These are phyloP conservation scores for Alternaria sp. DNA, from an alignment of 2,329 filamentous ascomycete genomes.

Conservation along the genomic window DNA sequence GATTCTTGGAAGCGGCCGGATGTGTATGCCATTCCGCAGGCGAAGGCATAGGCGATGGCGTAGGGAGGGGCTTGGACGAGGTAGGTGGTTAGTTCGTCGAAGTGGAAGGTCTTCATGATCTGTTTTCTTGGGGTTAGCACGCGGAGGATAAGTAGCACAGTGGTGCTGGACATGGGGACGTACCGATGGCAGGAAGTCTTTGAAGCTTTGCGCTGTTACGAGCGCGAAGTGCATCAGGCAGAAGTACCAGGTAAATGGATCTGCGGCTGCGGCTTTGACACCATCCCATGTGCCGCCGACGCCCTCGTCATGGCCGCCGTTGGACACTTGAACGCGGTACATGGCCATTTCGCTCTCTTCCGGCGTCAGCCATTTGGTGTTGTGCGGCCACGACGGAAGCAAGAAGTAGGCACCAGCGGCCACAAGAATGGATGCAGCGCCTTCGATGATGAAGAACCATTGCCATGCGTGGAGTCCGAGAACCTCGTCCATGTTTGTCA, in stretches of 20 bases:
- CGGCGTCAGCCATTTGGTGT: conserved; percentile 17
- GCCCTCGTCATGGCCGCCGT: conserved; percentile 47
- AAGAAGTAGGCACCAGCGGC: conserved; percentile 42
- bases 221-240: conserved; percentile 49
- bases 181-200: conserved; percentile 41
- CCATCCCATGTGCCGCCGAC: conserved; percentile 50
- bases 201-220: conserved; percentile 42
- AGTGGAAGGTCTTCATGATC: conserved; percentile 31
- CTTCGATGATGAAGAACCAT: conserved; percentile 62
- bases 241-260: conserved; percentile 52
- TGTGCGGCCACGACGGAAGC: conserved; percentile 32
- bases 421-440: conserved; percentile 57
- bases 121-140: not conserved
- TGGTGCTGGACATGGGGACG: not conserved
- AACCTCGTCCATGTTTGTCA: conserved; percentile 53
- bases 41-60: conserved; percentile 35
- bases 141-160: not conserved
- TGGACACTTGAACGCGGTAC: conserved; percentile 37
- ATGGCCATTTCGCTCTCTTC: conserved; percentile 34
- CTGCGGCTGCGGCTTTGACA: conserved; percentile 45
- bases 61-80: conserved; percentile 53
- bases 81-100: conserved; percentile 40
- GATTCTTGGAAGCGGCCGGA: conserved; percentile 39
- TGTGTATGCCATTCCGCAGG: conserved; percentile 32
- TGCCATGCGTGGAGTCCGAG: conserved; percentile 47